Conservation (phyloP, 257 asterid genomes). For the Solanum lignicaule region DNA sequence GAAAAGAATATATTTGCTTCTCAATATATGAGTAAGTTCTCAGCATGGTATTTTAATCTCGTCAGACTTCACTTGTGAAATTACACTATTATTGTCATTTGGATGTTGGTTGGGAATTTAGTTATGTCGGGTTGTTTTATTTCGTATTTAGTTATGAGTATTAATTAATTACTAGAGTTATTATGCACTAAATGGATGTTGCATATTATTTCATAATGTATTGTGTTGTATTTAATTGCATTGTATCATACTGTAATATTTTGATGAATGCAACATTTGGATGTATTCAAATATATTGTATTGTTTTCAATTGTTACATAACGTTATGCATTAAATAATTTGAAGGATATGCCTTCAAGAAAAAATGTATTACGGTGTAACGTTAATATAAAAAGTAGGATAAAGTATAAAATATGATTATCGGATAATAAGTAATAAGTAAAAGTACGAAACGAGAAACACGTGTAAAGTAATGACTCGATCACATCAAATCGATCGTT, state of each 20-base stretch:
- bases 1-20: no score
- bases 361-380: no score
- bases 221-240: background rate
- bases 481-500: fast-evolving
- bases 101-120: background rate
- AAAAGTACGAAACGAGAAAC: no score
- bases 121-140: background rate
- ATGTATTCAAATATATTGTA: background rate
- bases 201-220: no score
- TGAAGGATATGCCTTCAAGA: background rate
- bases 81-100: no score
- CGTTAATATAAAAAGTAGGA: no score
- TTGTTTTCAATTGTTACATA: background rate
- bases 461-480: fast-evolving
- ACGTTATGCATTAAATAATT: no score
- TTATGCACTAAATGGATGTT: background rate
- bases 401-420: no score
- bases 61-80: background rate
- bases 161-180: background rate
- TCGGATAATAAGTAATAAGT: no score
- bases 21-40: background rate
- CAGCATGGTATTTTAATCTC: fast-evolving
- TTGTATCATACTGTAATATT: no score
- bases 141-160: no score
- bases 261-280: no score